Evolutionary conservation across 345 rosid genomes (phyloP).

Genomic region (Arabis hirsuta): DNA sequence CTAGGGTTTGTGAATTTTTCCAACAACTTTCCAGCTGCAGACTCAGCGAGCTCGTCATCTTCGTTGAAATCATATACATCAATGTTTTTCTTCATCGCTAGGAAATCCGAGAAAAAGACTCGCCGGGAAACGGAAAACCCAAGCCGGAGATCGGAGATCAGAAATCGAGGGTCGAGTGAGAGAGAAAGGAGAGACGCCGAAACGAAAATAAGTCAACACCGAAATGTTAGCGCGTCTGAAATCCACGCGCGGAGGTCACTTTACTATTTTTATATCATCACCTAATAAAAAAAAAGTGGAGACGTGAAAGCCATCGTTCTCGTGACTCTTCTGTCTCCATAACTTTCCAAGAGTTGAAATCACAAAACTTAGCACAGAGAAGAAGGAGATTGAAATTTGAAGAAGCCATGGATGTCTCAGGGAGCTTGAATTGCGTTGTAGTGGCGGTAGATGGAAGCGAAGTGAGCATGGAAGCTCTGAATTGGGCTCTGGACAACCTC

Average conservation of each 20-base stretch:
- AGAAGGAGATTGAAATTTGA: constrained; percentile 9
- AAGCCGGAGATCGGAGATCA: constrained; percentile 35
- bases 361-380: constrained; percentile 4
- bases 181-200: constrained; percentile 25
- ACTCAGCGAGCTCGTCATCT: constrained; percentile 70
- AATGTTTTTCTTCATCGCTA: constrained; percentile 57
- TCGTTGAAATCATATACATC: constrained; percentile 72
- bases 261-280: background rate
- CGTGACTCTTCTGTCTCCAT: constrained; percentile 8
- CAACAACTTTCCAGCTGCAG: constrained; percentile 48
- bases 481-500: constrained; percentile 79
- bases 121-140: constrained; percentile 24
- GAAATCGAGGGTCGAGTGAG: constrained; percentile 35
- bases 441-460: constrained; percentile 90
- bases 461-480: constrained; percentile 85
- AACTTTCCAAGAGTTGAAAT: constrained; percentile 16
- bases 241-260: constrained; percentile 11
- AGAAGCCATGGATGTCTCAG: constrained; percentile 47
- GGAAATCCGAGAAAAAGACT: background rate
- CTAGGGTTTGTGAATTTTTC: constrained; percentile 70
- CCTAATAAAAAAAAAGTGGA: background rate
- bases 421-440: constrained; percentile 66
- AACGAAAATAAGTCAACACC: constrained; percentile 30
- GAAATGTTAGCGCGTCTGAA: constrained; percentile 3
- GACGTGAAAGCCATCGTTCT: constrained; percentile 29